Base-by-base conservation (phyloP, 176 grass and related monocot genomes). In the Themeda triandra region DNA sequence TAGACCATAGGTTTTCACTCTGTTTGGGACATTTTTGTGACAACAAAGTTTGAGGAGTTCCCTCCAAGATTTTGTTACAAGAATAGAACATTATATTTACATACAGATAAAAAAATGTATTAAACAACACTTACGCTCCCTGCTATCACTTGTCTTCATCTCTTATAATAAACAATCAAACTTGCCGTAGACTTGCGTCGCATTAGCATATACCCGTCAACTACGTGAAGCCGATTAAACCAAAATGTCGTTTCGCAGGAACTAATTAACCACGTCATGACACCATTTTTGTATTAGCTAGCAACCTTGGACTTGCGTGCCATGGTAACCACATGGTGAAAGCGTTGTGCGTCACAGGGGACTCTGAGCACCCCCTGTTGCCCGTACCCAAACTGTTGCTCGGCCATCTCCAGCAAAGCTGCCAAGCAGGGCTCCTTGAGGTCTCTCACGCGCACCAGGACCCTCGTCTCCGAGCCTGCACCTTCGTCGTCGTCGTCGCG, bases 291-390 rank as follows among this genome's bases (percentile, higher is more conserved):
- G 53, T n/a, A n/a, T 21, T 58, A 35, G 33, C 33, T 35, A 23
- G 51, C 51, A 56, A 23, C 42, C 40, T 39, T 63, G 15, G 14
- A 18, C 17, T 79, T 44, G 37, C 58, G 59, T 28, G 59, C 37
- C 76, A 79, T 63, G 76, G 27, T 30, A 19, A 80, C 62, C 40
- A 80, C 64, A 32, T 49, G 41, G 10, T 80, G 18, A 14, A 80
- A 80, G 30, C 63, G 63, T 13, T 46, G 28, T 0, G 0, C 18
- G 18, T 66, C 78, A 24, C 78, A 80, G 10, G 63, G 77, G 28
- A 80, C 63, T 28, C 29, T 48, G 0, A 80, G 78, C 28, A 80
- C 42, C 29, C 78, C 78, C 12, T 80, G 42, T 5, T 80, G 78
- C 62, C 27, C 39, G 41, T 80, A 80, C 6, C 78, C 63, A n/a